phyloP scores from a whole-genome alignment of 108 stramenopile species.

The Cylindrotheca fusiformis region DNA sequence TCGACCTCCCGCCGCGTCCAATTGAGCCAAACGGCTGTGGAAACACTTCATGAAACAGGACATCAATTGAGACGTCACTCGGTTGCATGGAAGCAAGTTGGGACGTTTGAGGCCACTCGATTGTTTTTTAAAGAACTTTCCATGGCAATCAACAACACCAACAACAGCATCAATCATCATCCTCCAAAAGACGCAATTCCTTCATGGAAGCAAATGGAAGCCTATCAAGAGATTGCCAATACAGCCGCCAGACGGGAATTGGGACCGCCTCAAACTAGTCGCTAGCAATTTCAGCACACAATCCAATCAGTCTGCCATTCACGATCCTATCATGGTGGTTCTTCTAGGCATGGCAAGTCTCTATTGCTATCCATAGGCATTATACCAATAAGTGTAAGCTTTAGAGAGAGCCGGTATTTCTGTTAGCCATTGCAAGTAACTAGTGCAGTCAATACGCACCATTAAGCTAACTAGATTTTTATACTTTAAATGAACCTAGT shows the following conservation, averaged over 20 bases:
- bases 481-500: too few species aligned
- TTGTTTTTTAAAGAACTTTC: slow-evolving; percentile 57
- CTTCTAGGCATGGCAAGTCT: too few species aligned
- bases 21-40: slow-evolving; percentile 44
- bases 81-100: slow-evolving; percentile 61
- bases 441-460: too few species aligned
- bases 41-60: slow-evolving; percentile 11
- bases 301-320: too few species aligned
- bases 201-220: slow-evolving; percentile 11
- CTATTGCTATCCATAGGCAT: too few species aligned
- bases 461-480: too few species aligned
- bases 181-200: background rate
- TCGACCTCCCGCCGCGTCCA: slow-evolving; percentile 28
- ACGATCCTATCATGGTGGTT: background rate
- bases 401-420: too few species aligned
- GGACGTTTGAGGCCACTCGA: slow-evolving; percentile 61
- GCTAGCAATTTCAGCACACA: too few species aligned
- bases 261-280: too few species aligned
- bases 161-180: background rate
- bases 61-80: slow-evolving; percentile 66
- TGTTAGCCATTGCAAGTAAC: too few species aligned
- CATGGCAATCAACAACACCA: too few species aligned
- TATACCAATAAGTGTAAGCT: too few species aligned
- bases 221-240: slow-evolving; percentile 36
- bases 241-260: slow-evolving; percentile 36